Conservation (phyloP, 192 early-diverging fungal species). For the Geosiphon pyriformis region DNA sequence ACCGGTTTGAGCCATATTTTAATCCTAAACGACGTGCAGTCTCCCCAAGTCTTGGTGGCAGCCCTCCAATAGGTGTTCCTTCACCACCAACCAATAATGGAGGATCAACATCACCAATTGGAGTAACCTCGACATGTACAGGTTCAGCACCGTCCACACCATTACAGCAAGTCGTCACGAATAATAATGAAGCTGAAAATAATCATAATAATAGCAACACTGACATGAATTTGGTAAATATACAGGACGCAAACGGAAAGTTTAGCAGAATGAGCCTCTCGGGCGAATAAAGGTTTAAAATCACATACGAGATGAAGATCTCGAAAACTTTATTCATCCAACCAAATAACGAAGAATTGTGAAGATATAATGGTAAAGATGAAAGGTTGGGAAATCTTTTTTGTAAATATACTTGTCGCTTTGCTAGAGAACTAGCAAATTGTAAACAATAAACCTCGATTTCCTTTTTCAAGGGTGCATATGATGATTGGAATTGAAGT, state of each 20-base stretch:
- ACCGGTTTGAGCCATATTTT: constrained; percentile 25
- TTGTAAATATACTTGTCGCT: too few species aligned
- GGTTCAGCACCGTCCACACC: neutral
- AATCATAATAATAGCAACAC: neutral
- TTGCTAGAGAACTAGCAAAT: too few species aligned
- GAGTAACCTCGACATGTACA: neutral
- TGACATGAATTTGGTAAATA: constrained; percentile 1
- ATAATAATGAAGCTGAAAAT: constrained; percentile 2
- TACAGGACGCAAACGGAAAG: constrained; percentile 24
- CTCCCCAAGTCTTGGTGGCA: constrained; percentile 18
- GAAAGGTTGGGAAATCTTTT: too few species aligned
- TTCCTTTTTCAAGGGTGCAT: too few species aligned
- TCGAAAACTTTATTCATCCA: too few species aligned
- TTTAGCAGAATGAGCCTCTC: constrained; percentile 20
- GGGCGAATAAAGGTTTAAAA: constrained; percentile 21
- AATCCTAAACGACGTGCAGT: constrained; percentile 24
- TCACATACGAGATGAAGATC: too few species aligned
- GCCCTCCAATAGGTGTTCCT: constrained; percentile 10
- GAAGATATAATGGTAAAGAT: too few species aligned
- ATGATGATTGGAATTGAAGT: too few species aligned
- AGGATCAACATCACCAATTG: neutral
- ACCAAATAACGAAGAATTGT: too few species aligned
- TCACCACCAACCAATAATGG: neutral
- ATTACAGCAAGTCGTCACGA: constrained; percentile 2
- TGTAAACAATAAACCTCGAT: too few species aligned